Conservation (phyloP, 257 asterid genomes). For the Eucommia ulmoides region DNA sequence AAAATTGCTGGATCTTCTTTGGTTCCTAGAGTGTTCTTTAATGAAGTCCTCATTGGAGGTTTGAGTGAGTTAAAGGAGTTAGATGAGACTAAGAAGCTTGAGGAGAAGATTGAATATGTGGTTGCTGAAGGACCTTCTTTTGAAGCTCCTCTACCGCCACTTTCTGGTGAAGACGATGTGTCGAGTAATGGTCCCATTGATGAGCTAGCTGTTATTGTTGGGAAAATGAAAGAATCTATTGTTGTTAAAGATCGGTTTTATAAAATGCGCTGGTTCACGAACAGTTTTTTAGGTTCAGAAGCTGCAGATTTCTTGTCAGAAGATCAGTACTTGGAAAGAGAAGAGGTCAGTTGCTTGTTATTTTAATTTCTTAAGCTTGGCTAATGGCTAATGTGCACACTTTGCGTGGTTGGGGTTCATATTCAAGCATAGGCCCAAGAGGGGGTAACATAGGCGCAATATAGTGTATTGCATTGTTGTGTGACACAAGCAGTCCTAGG, state of each 20-base stretch:
- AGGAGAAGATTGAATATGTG: slow-evolving; percentile 70
- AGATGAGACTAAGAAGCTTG: slow-evolving; percentile 68
- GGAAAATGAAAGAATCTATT: slow-evolving; percentile 57
- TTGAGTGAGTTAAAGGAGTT: slow-evolving; percentile 44
- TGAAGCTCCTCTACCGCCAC: slow-evolving; percentile 89
- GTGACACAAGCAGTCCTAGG: too few species aligned
- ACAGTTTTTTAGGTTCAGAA: slow-evolving; percentile 71
- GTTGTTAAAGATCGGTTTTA: slow-evolving; percentile 56
- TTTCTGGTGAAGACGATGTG: slow-evolving; percentile 89
- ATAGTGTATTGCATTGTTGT: too few species aligned
- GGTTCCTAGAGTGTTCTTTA: slow-evolving; percentile 74
- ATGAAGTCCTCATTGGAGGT: slow-evolving; percentile 73
- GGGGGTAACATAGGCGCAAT: too few species aligned
- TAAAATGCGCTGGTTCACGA: slow-evolving; percentile 60
- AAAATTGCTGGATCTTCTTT: slow-evolving; percentile 54
- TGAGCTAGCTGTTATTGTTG: slow-evolving; percentile 74
- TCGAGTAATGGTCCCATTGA: slow-evolving; percentile 65
- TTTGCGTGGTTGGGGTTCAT: too few species aligned
- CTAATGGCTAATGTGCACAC: too few species aligned
- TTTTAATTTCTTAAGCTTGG: background rate
- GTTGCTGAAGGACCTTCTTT: slow-evolving; percentile 54
- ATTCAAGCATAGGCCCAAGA: too few species aligned
- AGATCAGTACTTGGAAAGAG: slow-evolving; percentile 86
- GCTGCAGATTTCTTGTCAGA: slow-evolving; percentile 83
- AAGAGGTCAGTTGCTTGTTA: slow-evolving; percentile 54